Evolutionary conservation across 2,329 filamentous ascomycete species (phyloP).

Genomic region (Meredithiella fracta): DNA sequence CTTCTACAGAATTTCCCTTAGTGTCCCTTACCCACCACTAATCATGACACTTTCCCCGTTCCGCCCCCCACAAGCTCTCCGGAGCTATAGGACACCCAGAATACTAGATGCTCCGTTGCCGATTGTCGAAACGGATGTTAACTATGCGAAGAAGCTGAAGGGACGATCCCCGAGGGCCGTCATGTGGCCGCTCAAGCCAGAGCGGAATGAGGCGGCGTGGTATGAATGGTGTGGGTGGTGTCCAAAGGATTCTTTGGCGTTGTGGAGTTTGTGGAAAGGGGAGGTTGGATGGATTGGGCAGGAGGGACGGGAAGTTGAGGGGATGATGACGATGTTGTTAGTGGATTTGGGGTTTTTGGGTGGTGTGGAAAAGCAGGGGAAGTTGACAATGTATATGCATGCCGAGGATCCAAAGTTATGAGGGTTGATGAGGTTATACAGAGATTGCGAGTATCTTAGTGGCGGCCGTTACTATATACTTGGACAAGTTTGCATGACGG

Average conservation of each 20-base stretch:
- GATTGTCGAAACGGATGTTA: background rate
- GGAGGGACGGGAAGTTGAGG: background rate
- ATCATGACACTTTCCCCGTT: too few species aligned
- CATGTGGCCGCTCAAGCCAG: background rate
- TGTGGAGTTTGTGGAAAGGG: background rate
- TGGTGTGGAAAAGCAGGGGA: background rate
- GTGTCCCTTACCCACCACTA: too few species aligned
- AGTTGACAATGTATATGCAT: background rate
- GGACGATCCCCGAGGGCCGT: background rate
- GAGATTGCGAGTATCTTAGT: background rate
- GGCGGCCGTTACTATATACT: background rate
- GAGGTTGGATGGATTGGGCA: background rate
- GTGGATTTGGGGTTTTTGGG: background rate
- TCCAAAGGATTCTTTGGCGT: background rate
- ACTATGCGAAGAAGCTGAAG: background rate
- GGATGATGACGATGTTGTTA: background rate
- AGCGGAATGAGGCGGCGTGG: background rate
- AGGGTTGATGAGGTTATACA: background rate
- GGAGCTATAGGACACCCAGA: background rate
- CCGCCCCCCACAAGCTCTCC: background rate
- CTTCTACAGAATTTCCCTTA: background rate
- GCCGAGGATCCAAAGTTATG: background rate
- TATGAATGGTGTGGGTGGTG: background rate
- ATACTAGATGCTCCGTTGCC: too few species aligned
- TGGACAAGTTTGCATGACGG: background rate